A percentile compares a stretch with the other conserved stretches of the same genome.
phyloP scores from a whole-genome alignment of 768 basidiomycete genomes.

The Mycena sanguinolenta region DNA sequence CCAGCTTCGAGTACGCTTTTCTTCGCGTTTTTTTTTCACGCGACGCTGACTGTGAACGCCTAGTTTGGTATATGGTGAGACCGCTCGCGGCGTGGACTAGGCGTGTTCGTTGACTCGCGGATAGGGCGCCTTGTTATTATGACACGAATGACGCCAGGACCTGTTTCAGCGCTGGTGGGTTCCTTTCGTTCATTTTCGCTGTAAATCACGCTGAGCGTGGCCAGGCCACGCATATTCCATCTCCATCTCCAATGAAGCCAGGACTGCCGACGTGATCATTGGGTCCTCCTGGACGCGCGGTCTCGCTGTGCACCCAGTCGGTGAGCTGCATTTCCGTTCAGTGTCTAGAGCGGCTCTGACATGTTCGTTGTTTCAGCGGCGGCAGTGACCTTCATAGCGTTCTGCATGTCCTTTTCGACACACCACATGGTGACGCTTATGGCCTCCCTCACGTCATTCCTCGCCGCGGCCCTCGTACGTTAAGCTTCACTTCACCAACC shows the following conservation, averaged over 20 bases:
- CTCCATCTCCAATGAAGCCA: slow-evolving; percentile 52
- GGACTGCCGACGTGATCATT: slow-evolving; percentile 56
- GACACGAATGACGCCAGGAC: slow-evolving; percentile 55
- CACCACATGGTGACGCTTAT: slow-evolving; percentile 70
- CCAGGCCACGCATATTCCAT: slow-evolving; percentile 71
- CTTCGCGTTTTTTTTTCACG: slow-evolving; percentile 4
- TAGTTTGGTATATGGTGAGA: slow-evolving; percentile 82
- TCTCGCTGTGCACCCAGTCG: slow-evolving; percentile 81
- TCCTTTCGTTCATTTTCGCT: not conserved
- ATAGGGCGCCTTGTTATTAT: slow-evolving; percentile 76
- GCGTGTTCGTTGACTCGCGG: slow-evolving; percentile 13
- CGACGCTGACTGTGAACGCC: slow-evolving; percentile 14
- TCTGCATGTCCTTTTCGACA: slow-evolving; percentile 71
- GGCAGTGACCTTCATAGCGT: slow-evolving; percentile 73
- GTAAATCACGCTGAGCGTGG: not conserved
- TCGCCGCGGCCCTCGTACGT: slow-evolving; percentile 68
- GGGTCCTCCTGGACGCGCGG: slow-evolving; percentile 78
- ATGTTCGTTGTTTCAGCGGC: slow-evolving; percentile 51
- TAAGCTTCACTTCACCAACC: not conserved
- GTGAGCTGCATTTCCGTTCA: slow-evolving; percentile 54
- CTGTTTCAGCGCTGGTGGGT: slow-evolving; percentile 64
- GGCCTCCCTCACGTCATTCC: slow-evolving; percentile 76
- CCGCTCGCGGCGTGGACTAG: slow-evolving; percentile 23
- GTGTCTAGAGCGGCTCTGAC: not conserved
- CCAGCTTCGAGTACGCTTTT: slow-evolving; percentile 67